phyloP scores from a whole-genome alignment of 2,329 filamentous ascomycete genomes.

The Byssochlamys sp. region DNA sequence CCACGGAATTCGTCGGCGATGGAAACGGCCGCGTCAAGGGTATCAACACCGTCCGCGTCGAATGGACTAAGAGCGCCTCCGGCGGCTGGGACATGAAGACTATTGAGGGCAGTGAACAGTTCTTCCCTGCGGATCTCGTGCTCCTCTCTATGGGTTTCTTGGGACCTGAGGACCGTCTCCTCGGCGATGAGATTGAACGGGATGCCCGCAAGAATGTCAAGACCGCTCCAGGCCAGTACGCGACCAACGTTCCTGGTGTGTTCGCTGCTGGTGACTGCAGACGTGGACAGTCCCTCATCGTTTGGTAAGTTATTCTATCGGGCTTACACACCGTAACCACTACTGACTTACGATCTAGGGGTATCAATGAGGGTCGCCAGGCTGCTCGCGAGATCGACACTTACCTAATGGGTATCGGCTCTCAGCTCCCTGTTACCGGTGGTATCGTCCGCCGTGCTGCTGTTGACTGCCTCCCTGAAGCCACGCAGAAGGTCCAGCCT shows the following conservation, averaged over 20 bases:
- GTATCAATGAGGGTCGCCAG: conserved; percentile 94
- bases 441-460: conserved; percentile 79
- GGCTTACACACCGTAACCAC: background rate
- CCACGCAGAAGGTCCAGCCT: conserved; percentile 14
- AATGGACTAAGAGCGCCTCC: conserved; percentile 82
- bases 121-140: conserved; percentile 92
- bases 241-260: conserved; percentile 76
- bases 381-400: conserved; percentile 84
- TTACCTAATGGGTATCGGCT: conserved; percentile 66
- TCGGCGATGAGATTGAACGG: conserved; percentile 81
- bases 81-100: conserved; percentile 99
- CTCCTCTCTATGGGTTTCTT: conserved; percentile 96
- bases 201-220: conserved; percentile 93
- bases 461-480: conserved; percentile 33
- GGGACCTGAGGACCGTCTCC: conserved; percentile 77
- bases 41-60: conserved; percentile 89
- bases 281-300: conserved; percentile 87
- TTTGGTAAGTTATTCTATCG: conserved; percentile 59
- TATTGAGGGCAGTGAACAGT: conserved; percentile 81
- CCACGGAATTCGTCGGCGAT: conserved; percentile 88
- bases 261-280: conserved; percentile 94
- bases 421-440: conserved; percentile 76
- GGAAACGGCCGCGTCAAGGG: conserved; percentile 81
- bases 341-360: conserved; percentile 42
- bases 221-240: conserved; percentile 77